A percentile compares a stretch with the other conserved stretches of the same genome.
phyloP scores from a whole-genome alignment of 257 asterid species.

The Solanum chmielewskii region DNA sequence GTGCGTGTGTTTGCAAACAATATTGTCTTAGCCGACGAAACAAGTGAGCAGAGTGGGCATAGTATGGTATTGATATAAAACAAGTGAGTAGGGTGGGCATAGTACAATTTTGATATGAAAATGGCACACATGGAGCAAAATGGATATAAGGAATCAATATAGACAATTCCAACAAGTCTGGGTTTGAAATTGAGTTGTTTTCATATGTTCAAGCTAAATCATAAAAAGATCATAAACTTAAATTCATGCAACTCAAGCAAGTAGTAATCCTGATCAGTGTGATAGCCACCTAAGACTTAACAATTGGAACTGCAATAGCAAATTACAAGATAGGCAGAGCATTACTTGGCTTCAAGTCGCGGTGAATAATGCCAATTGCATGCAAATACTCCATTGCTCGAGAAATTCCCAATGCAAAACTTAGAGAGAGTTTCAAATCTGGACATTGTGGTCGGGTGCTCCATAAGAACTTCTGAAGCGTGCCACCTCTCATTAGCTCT shows the following conservation, averaged over 20 bases:
- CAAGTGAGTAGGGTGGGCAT: neutral
- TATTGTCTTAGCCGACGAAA: neutral
- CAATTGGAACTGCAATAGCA: neutral
- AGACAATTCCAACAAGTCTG: neutral
- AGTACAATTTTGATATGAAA: neutral
- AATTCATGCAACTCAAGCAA: neutral
- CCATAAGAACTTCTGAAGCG: constrained; percentile 51
- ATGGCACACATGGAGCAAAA: neutral
- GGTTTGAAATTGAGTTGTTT: neutral
- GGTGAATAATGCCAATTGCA: constrained; percentile 40
- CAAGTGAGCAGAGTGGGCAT: neutral
- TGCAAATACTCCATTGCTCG: constrained; percentile 62
- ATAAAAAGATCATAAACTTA: neutral
- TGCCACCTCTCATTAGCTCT: constrained; percentile 57
- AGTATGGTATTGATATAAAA: no score
- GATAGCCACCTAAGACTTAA: neutral
- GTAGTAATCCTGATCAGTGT: neutral
- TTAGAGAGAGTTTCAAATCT: constrained; percentile 38
- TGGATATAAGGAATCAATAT: neutral
- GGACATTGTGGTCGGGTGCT: constrained; percentile 36
- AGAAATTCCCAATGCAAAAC: constrained; percentile 41
- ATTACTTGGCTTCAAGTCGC: constrained; percentile 62
- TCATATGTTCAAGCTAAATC: neutral
- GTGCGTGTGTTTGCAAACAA: neutral
- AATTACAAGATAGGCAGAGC: neutral